Percentiles rank a stretch among this genome's conserved stretches.
Conservation (phyloP, 2,329 filamentous ascomycete species). For the Dothideomycetes sp. region DNA sequence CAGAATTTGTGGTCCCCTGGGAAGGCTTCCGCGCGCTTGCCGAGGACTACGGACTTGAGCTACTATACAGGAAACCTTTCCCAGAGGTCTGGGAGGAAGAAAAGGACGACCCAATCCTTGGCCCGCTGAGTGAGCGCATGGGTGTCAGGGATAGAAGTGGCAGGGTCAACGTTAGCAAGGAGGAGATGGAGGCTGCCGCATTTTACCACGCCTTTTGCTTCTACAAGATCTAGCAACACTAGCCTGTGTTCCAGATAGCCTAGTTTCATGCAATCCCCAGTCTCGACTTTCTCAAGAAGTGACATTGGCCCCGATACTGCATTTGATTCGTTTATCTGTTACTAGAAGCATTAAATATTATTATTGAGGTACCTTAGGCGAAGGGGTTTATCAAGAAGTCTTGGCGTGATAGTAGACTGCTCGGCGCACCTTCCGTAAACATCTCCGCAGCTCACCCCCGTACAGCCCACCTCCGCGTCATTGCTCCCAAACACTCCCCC, state of each 20-base stretch:
- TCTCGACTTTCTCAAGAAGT: no score
- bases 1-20: constrained; percentile 97
- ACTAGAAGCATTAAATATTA: no score
- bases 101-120: constrained; percentile 71
- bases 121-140: constrained; percentile 89
- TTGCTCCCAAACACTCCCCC: background rate
- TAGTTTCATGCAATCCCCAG: no score
- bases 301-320: no score
- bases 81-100: constrained; percentile 85
- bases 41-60: constrained; percentile 90
- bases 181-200: constrained; percentile 82
- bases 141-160: constrained; percentile 66
- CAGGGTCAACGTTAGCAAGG: constrained; percentile 59
- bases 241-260: background rate
- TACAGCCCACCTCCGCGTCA: background rate
- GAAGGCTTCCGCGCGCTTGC: constrained; percentile 92
- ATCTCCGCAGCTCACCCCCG: background rate
- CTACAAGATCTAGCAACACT: constrained; percentile 63
- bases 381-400: no score
- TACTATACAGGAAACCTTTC: constrained; percentile 89
- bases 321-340: no score
- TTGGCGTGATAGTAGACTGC: background rate
- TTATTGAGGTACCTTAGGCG: no score
- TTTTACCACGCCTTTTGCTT: constrained; percentile 97
- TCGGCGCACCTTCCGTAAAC: background rate